Conservation (phyloP, 2,329 filamentous ascomycete species). For the Ophiostoma populinum region DNA sequence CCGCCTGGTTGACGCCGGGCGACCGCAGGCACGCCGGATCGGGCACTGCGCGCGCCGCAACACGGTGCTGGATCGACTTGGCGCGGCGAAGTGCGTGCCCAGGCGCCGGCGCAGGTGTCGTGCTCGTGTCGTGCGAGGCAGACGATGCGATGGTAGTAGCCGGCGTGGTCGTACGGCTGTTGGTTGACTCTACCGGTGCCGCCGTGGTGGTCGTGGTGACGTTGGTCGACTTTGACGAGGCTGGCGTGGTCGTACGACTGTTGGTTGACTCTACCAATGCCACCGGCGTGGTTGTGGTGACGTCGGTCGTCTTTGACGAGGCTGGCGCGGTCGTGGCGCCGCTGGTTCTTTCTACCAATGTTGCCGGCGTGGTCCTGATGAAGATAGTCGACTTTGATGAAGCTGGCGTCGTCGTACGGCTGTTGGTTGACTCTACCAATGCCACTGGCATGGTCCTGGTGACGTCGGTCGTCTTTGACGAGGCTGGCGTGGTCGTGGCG, state of each 20-base stretch:
- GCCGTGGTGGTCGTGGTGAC: neutral
- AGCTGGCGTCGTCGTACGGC: too few species aligned
- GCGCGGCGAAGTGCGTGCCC: neutral
- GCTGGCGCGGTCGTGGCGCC: neutral
- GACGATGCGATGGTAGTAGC: neutral
- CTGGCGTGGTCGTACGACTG: too few species aligned
- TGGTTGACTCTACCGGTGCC: neutral
- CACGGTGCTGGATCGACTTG: neutral
- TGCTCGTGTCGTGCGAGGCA: neutral
- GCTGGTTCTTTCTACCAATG: neutral
- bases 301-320: neutral
- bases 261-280: neutral
- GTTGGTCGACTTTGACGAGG: neutral
- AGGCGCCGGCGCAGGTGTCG: neutral
- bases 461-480: neutral
- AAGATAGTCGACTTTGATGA: too few species aligned
- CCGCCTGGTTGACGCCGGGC: constrained; percentile 64
- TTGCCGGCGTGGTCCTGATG: neutral
- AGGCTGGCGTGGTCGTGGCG: neutral
- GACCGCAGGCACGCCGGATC: constrained; percentile 26
- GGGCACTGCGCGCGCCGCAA: constrained; percentile 13
- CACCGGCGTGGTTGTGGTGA: neutral
- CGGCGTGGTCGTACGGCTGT: neutral
- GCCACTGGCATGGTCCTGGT: too few species aligned
- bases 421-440: too few species aligned